phyloP scores from a whole-genome alignment of 106 monocot genomes.

The Dendrobium chrysotoxum region DNA sequence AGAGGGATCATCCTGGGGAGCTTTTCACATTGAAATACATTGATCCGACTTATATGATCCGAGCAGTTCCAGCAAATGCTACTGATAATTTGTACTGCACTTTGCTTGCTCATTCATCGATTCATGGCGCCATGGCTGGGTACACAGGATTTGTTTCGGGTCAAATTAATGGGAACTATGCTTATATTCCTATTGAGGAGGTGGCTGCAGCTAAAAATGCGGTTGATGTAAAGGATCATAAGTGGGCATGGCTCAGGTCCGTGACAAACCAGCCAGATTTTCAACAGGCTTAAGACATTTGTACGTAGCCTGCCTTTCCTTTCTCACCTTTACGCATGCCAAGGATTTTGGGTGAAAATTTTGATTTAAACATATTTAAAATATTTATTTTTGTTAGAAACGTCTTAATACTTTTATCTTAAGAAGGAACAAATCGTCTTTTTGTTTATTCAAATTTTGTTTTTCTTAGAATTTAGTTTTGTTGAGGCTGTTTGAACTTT shows the following conservation, averaged over 20 bases:
- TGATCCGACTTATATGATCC: constrained; percentile 91
- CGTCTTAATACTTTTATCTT: too few relatives aligned
- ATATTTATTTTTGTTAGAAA: too few relatives aligned
- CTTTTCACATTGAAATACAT: constrained; percentile 85
- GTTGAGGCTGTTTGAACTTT: too few relatives aligned
- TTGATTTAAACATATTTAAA: too few relatives aligned
- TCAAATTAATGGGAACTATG: constrained; percentile 75
- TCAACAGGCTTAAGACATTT: neutral
- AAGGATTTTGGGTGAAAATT: neutral
- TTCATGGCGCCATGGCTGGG: constrained; percentile 85
- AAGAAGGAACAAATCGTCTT: too few relatives aligned
- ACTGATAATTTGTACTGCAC: constrained; percentile 78
- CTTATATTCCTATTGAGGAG: constrained; percentile 74
- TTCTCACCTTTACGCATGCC: neutral
- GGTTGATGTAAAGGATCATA: constrained; percentile 66
- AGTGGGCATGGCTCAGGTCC: constrained; percentile 93
- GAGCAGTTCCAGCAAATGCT: constrained; percentile 80
- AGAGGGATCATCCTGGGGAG: constrained; percentile 47
- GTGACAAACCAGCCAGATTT: constrained; percentile 91
- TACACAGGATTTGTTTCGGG: constrained; percentile 84
- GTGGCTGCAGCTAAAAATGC: constrained; percentile 45
- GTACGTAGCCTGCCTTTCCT: neutral
- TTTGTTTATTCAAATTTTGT: too few relatives aligned
- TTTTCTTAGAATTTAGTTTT: too few relatives aligned
- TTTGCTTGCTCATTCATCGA: constrained; percentile 77